Evolutionary conservation across 805 yeast genomes (phyloP).

Genomic region (Cyberlindnera lachancei): DNA sequence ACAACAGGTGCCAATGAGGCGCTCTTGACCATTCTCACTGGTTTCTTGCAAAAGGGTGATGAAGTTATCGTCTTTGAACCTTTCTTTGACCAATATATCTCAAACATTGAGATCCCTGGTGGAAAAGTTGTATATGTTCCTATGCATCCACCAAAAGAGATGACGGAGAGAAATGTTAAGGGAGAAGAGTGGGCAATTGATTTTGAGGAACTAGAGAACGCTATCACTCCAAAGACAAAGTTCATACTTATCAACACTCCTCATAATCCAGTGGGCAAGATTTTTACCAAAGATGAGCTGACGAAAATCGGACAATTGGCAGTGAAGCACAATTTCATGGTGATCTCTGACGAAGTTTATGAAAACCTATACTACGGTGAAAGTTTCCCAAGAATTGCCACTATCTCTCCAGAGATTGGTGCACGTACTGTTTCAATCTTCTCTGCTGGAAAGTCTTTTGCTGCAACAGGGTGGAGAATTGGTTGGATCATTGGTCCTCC

Average conservation of each 20-base stretch:
- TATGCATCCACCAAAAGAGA: constrained; percentile 73
- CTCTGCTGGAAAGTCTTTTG: constrained; percentile 95
- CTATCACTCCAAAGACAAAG: constrained; percentile 71
- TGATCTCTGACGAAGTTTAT: constrained; percentile 92
- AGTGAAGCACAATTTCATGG: constrained; percentile 72
- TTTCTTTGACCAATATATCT: constrained; percentile 92
- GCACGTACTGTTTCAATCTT: constrained; percentile 85
- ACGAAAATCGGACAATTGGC: constrained; percentile 71
- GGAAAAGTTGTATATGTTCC: constrained; percentile 87
- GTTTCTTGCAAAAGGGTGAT: constrained; percentile 78
- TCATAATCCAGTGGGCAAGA: constrained; percentile 94
- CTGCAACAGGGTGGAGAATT: constrained; percentile 99
- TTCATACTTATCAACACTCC: constrained; percentile 88
- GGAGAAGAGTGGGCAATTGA: constrained; percentile 88
- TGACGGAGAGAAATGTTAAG: constrained; percentile 51
- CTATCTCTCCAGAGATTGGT: constrained; percentile 70
- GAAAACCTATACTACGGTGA: constrained; percentile 75
- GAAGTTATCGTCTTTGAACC: constrained; percentile 97
- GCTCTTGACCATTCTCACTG: constrained; percentile 76
- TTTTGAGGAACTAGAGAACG: constrained; percentile 64
- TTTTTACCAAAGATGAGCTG: constrained; percentile 72
- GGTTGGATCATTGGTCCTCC: constrained; percentile 92
- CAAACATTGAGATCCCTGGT: constrained; percentile 90
- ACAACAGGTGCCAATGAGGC: constrained; percentile 99
- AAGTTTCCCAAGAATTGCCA: constrained; percentile 75